Evolutionary conservation across 2,329 filamentous ascomycete genomes (phyloP), one percentile per base, ranked within the genome.

Genomic region (Trichophyton equinum): DNA sequence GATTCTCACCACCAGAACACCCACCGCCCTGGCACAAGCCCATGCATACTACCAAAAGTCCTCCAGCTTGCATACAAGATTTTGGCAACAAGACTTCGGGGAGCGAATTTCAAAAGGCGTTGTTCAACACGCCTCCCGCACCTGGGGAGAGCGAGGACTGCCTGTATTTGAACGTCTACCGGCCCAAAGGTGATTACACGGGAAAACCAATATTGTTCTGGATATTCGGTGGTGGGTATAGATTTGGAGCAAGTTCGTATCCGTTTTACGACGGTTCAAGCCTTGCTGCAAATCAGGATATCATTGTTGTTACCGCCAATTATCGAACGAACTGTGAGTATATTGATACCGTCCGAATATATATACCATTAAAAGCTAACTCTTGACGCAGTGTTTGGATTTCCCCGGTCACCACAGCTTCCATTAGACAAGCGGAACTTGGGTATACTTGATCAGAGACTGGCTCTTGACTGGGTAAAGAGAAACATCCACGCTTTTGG

Each of bases 401-500:
- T 61, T 9, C 25, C 55, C n/a, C 20, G 40, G 15, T 42, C 56
- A 44, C 36, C 56, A 36, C 56, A 58, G 36, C 49, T 60, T 13
- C 59, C 60, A 9, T 15, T 49, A 13, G 40, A 49, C 25, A 4
- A 57, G 22, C 53, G 84, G 2, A 92, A 91, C 68, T 71, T 89
- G 9, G 81, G 75, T 2, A 70, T 82, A 0, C 72, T 77, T 59
- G 81, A 84, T 62, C 82, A 85, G 67, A 74, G 79, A 9, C 72
- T 82, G n/a, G 81, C 80, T 30, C 70, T 85, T 7, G 73, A 83
- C 65, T 85, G 82, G 82, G 75, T 85, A 3, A 75, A 80, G 60
- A 67, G 77, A 47, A 72, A 82, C 63, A 82, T 83, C 59, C 70
- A 78, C 65, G 68, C 76, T 8, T 84, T 84, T 64, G 81, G 82